phyloP scores from a whole-genome alignment of 768 basidiomycete genomes.

The Agaricus subrufescens region DNA sequence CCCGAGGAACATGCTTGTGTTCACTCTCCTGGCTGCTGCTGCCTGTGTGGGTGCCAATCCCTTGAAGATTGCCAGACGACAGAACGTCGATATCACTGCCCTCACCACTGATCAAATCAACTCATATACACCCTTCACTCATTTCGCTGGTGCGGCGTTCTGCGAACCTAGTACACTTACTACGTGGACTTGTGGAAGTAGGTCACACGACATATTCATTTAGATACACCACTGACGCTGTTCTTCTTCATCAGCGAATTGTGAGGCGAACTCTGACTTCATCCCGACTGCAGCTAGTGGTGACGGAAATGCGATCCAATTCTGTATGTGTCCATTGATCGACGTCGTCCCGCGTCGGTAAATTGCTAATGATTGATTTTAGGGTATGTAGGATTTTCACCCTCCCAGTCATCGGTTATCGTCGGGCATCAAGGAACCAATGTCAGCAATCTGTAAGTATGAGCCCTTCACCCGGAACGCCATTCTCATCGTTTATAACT shows the following conservation, averaged over 20 bases:
- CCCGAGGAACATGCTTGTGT: no score
- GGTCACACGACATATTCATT: neutral
- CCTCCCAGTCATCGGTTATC: slow-evolving; percentile 21
- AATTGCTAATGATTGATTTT: neutral
- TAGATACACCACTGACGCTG: neutral
- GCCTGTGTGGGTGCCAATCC: neutral
- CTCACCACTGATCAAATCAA: slow-evolving; percentile 34
- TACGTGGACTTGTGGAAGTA: slow-evolving; percentile 54
- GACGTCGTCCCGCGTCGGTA: no score
- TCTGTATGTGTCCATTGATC: slow-evolving; percentile 25
- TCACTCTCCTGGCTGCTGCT: neutral
- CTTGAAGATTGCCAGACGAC: slow-evolving; percentile 4
- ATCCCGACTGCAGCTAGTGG: slow-evolving; percentile 46
- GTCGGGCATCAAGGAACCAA: slow-evolving; percentile 34
- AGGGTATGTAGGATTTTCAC: slow-evolving; percentile 11
- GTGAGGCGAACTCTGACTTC: slow-evolving; percentile 25
- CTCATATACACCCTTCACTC: slow-evolving; percentile 39
- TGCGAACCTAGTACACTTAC: slow-evolving; percentile 38
- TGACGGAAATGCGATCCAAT: slow-evolving; percentile 37
- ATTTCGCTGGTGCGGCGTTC: slow-evolving; percentile 45
- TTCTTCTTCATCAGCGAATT: neutral
- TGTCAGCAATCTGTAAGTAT: slow-evolving; percentile 26
- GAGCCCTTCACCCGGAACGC: neutral
- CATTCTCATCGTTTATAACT: neutral
- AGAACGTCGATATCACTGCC: slow-evolving; percentile 22